These are phyloP conservation scores for Leccinum longicurvipes DNA, from an alignment of 768 basidiomycete genomes.

Conservation along the genomic window DNA sequence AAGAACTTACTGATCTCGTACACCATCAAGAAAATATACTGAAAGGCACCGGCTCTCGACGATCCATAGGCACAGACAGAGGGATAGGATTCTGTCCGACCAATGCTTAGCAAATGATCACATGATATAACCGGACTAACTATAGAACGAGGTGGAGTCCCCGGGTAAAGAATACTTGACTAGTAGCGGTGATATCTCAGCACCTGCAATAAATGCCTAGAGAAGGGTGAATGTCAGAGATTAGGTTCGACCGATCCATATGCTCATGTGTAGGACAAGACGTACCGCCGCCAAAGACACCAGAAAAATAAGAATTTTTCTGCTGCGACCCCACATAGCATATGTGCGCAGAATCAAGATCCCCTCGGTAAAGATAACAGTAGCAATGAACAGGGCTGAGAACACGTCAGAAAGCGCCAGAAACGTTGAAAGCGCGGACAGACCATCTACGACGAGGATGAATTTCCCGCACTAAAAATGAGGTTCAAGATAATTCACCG, in stretches of 20 bases:
- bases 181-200: constrained; percentile 5
- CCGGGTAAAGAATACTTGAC: constrained; percentile 14
- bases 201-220: constrained; percentile 16
- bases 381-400: constrained; percentile 14
- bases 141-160: constrained; percentile 14
- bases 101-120: neutral
- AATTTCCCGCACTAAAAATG: constrained; percentile 20
- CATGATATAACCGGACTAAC: constrained; percentile 10
- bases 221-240: neutral
- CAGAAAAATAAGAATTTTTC: constrained; percentile 14
- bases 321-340: constrained; percentile 23
- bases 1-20: constrained; percentile 24
- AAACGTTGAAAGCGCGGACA: neutral
- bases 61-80: constrained; percentile 15
- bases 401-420: neutral
- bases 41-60: constrained; percentile 13
- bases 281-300: constrained; percentile 18
- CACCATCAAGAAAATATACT: constrained; percentile 14
- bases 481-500: neutral
- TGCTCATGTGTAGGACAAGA: neutral
- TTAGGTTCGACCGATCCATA: no score
- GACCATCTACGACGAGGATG: constrained; percentile 17
- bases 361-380: constrained; percentile 13
- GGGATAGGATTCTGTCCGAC: constrained; percentile 17
- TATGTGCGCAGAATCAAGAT: constrained; percentile 28